phyloP scores from a whole-genome alignment of 2,329 filamentous ascomycete genomes.

The Penicillium sp. region DNA sequence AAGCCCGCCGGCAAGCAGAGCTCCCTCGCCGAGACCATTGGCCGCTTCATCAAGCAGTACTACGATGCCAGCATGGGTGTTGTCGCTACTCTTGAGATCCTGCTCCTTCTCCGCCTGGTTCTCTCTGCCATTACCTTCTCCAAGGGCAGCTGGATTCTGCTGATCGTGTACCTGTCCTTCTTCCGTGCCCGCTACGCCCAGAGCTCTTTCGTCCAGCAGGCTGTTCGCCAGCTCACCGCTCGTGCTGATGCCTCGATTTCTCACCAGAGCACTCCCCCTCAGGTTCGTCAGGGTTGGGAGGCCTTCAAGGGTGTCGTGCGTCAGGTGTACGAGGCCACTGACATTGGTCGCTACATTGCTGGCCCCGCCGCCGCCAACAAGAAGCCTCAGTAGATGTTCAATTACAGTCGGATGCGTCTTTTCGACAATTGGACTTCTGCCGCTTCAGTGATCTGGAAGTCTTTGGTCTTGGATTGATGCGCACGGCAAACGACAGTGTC shows the following conservation, averaged over 20 bases:
- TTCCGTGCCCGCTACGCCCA: constrained; percentile 86
- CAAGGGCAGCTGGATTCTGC: constrained; percentile 85
- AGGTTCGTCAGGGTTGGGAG: constrained; percentile 77
- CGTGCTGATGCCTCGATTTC: constrained; percentile 80
- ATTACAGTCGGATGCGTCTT: background rate
- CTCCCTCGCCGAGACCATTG: constrained; percentile 79
- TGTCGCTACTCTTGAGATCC: constrained; percentile 84
- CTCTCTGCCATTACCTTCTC: constrained; percentile 83
- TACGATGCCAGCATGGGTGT: constrained; percentile 96
- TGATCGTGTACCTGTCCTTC: constrained; percentile 86
- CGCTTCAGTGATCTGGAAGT: background rate
- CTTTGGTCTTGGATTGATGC: background rate
- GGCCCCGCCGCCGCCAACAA: constrained; percentile 50
- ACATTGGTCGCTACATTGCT: constrained; percentile 71
- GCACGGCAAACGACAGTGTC: background rate
- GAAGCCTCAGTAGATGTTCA: constrained; percentile 50
- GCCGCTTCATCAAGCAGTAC: constrained; percentile 94
- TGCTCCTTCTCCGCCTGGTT: constrained; percentile 80
- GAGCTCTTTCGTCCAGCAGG: constrained; percentile 88
- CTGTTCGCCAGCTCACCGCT: constrained; percentile 70
- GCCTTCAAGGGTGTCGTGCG: constrained; percentile 70
- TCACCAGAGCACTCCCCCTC: constrained; percentile 83
- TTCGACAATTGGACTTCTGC: background rate
- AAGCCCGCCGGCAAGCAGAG: constrained; percentile 51
- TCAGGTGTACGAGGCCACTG: constrained; percentile 77